These are phyloP conservation scores for Plasmodium berghei DNA, from an alignment of 169 alveolate genomes.

Conservation along the genomic window DNA sequence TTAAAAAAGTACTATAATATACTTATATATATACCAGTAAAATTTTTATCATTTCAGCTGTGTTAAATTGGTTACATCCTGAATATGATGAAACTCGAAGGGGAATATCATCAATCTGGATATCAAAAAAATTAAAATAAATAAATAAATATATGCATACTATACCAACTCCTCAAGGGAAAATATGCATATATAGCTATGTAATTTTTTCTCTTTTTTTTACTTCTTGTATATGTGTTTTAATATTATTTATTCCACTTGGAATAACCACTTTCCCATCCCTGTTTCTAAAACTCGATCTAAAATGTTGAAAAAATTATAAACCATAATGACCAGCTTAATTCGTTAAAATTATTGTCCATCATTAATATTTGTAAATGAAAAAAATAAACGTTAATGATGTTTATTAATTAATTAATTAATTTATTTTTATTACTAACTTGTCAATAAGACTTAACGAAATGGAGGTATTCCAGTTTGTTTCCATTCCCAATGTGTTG, in stretches of 20 bases:
- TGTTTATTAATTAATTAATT: too few species aligned
- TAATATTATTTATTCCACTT: slow-evolving; percentile 78
- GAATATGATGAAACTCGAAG: slow-evolving; percentile 77
- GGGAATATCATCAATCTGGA: slow-evolving; percentile 74
- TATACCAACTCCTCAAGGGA: not conserved
- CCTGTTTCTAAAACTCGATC: slow-evolving; percentile 59
- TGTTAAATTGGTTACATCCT: slow-evolving; percentile 69
- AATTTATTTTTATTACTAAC: not conserved
- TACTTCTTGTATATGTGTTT: slow-evolving; percentile 76
- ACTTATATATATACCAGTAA: slow-evolving; percentile 48
- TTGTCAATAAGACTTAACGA: slow-evolving; percentile 75
- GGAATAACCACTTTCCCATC: slow-evolving; percentile 80
- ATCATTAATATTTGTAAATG: not conserved
- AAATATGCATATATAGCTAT: not conserved
- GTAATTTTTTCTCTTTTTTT: not conserved
- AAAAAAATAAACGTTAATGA: too few species aligned
- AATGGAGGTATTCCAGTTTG: slow-evolving; percentile 88
- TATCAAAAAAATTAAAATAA: not conserved
- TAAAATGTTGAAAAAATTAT: not conserved
- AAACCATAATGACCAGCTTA: not conserved
- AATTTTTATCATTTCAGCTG: slow-evolving; percentile 79
- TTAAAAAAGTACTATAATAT: too few species aligned
- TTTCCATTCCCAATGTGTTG: slow-evolving; percentile 85
- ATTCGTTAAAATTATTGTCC: not conserved
- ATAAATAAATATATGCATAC: not conserved